A percentile compares a stretch with the other conserved stretches of the same genome.
phyloP scores from a whole-genome alignment of 805 yeast species.

The Teunomyces cretensis region DNA sequence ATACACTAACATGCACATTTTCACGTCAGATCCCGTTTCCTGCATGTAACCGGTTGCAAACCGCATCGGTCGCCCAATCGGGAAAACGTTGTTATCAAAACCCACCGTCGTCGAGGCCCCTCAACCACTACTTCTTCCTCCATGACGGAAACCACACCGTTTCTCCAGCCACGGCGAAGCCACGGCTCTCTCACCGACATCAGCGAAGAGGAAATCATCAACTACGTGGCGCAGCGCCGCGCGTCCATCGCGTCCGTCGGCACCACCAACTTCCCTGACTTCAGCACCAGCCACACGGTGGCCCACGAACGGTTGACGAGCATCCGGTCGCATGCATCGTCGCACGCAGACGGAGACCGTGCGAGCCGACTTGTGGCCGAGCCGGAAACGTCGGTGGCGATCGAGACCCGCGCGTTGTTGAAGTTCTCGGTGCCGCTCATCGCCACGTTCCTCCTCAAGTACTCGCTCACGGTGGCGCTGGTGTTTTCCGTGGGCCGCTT shows the following conservation, averaged over 20 bases:
- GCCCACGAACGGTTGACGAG: slow-evolving; percentile 15
- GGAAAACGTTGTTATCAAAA: no score
- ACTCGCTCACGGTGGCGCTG: slow-evolving; percentile 72
- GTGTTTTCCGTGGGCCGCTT: slow-evolving; percentile 76
- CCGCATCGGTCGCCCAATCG: no score
- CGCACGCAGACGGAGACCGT: slow-evolving; percentile 20
- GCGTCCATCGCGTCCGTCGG: slow-evolving; percentile 34
- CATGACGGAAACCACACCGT: slow-evolving; percentile 7
- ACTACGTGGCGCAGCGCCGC: slow-evolving; percentile 40
- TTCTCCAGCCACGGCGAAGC: slow-evolving; percentile 9
- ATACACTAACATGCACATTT: no score
- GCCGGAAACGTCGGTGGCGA: slow-evolving; percentile 40
- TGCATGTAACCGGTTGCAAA: no score
- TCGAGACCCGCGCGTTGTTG: slow-evolving; percentile 40
- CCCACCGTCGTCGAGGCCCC: no score
- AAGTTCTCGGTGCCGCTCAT: slow-evolving; percentile 56
- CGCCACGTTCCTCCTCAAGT: slow-evolving; percentile 66
- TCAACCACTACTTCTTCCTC: not conserved
- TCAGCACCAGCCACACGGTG: slow-evolving; percentile 7
- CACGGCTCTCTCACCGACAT: slow-evolving; percentile 10
- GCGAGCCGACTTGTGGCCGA: slow-evolving; percentile 34
- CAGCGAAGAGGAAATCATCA: slow-evolving; percentile 36
- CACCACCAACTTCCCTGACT: not conserved
- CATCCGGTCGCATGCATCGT: slow-evolving; percentile 13
- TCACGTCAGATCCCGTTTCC: no score